Percentiles rank a stretch among this genome's conserved stretches.
Conservation (phyloP, 2,329 filamentous ascomycete genomes). For the Cordyceps militaris region DNA sequence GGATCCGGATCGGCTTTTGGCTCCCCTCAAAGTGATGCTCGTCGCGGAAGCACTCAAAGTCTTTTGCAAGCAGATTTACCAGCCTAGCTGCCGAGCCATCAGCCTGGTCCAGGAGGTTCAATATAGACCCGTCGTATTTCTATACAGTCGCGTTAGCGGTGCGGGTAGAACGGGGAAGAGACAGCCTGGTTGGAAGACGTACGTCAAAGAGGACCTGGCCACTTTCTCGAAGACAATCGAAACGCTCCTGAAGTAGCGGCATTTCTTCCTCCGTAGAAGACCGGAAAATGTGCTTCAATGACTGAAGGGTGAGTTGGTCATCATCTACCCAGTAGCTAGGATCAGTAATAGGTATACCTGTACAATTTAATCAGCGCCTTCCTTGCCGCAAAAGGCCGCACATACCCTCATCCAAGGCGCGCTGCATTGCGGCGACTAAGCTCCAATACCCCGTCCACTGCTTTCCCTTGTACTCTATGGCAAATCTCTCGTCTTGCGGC, state of each 20-base stretch:
- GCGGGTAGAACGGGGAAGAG: neutral
- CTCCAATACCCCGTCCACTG: constrained; percentile 95
- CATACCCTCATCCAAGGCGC: constrained; percentile 76
- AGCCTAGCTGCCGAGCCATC: constrained; percentile 73
- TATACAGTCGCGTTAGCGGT: constrained; percentile 27
- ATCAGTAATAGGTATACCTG: constrained; percentile 81
- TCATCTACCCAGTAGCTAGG: constrained; percentile 80
- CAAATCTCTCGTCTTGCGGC: constrained; percentile 65
- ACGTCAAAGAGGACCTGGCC: constrained; percentile 73
- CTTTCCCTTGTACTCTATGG: constrained; percentile 72
- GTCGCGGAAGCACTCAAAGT: constrained; percentile 83
- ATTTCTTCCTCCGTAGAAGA: constrained; percentile 83
- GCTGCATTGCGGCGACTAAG: constrained; percentile 76
- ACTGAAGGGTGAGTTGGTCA: constrained; percentile 66
- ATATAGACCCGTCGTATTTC: constrained; percentile 69
- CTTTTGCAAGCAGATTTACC: constrained; percentile 75
- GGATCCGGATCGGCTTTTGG: constrained; percentile 63
- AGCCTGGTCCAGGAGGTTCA: constrained; percentile 66
- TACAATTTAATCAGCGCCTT: constrained; percentile 13
- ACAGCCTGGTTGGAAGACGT: constrained; percentile 20
- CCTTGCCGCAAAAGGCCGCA: constrained; percentile 8
- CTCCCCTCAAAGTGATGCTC: constrained; percentile 68
- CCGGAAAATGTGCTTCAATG: constrained; percentile 71
- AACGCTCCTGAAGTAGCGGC: constrained; percentile 70
- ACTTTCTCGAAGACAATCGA: constrained; percentile 75